These are phyloP conservation scores for Austroboletus eburneus DNA, from an alignment of 768 basidiomycete species.

Conservation along the genomic window DNA sequence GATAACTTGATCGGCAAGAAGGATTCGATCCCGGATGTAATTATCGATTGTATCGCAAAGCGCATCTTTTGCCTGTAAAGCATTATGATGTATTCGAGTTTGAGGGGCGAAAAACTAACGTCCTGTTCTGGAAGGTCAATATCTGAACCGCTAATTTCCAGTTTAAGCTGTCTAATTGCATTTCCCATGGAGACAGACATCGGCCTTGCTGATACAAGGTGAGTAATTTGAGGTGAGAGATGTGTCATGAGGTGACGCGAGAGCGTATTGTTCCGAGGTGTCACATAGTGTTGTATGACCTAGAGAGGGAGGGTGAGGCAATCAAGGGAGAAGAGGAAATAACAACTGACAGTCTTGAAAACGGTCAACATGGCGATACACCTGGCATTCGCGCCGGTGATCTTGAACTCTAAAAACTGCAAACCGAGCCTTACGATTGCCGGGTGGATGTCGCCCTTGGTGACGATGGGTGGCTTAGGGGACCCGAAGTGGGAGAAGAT, in stretches of 20 bases:
- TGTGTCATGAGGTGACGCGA: slow-evolving; percentile 90
- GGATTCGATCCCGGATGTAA: slow-evolving; percentile 92
- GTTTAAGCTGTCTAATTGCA: slow-evolving; percentile 89
- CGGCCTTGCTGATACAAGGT: slow-evolving; percentile 82
- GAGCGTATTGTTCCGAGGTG: slow-evolving; percentile 81
- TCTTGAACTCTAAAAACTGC: slow-evolving; percentile 87
- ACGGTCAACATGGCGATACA: slow-evolving; percentile 89
- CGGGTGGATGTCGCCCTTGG: slow-evolving; percentile 89
- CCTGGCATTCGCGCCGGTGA: slow-evolving; percentile 92
- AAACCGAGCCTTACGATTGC: slow-evolving; percentile 81
- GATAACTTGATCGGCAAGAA: slow-evolving; percentile 91
- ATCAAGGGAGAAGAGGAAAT: background rate
- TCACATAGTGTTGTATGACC: slow-evolving; percentile 90
- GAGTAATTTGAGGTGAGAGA: slow-evolving; percentile 88
- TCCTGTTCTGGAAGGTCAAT: slow-evolving; percentile 95
- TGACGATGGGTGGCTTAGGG: slow-evolving; percentile 48
- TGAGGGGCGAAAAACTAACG: slow-evolving; percentile 40
- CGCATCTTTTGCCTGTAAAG: slow-evolving; percentile 74
- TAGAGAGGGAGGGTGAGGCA: slow-evolving; percentile 25
- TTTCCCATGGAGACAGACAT: slow-evolving; percentile 95
- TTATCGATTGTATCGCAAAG: slow-evolving; percentile 84
- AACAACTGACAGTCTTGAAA: slow-evolving; percentile 78
- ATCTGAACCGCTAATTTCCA: slow-evolving; percentile 89
- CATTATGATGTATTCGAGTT: slow-evolving; percentile 1
- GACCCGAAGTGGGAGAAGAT: slow-evolving; percentile 87